A percentile compares a stretch with the other conserved stretches of the same genome.
Conservation (phyloP, 371 early-diverging fungal species). For the Fennellomyces sp. region DNA sequence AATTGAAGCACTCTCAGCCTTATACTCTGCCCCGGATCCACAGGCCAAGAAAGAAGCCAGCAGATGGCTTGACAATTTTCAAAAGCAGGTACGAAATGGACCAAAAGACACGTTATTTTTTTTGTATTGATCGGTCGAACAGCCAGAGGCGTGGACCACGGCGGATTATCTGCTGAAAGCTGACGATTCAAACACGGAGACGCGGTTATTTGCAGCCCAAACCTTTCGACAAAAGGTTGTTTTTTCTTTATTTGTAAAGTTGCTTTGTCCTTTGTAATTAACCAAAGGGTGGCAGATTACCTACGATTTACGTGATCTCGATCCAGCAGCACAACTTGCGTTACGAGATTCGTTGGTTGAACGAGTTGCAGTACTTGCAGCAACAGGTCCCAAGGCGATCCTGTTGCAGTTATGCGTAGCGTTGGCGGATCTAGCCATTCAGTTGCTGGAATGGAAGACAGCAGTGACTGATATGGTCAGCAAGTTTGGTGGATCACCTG, state of each 20-base stretch:
- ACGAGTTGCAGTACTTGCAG: slow-evolving; percentile 46
- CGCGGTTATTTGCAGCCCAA: slow-evolving; percentile 90
- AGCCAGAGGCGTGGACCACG: slow-evolving; percentile 88
- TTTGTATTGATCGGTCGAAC: neutral
- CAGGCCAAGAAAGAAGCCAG: slow-evolving; percentile 67
- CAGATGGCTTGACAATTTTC: slow-evolving; percentile 86
- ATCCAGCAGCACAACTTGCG: slow-evolving; percentile 59
- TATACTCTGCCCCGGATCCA: slow-evolving; percentile 41
- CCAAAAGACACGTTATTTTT: neutral
- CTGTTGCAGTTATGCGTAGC: slow-evolving; percentile 83
- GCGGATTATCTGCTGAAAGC: slow-evolving; percentile 74
- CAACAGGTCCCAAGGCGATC: slow-evolving; percentile 64
- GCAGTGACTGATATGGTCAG: slow-evolving; percentile 73
- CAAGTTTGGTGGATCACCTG: slow-evolving; percentile 60
- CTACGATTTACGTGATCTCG: slow-evolving; percentile 79
- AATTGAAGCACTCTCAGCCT: slow-evolving; percentile 31
- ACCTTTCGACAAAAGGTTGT: slow-evolving; percentile 90
- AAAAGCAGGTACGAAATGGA: slow-evolving; percentile 71
- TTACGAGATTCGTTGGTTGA: slow-evolving; percentile 84
- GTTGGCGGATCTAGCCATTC: slow-evolving; percentile 86
- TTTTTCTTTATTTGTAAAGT: neutral
- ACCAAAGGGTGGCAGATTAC: too few relatives aligned
- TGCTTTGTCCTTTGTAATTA: neutral
- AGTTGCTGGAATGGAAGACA: slow-evolving; percentile 81
- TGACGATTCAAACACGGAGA: slow-evolving; percentile 58